Evolutionary conservation across 192 early-diverging fungal genomes (phyloP).

Genomic region (Backusella luteola): DNA sequence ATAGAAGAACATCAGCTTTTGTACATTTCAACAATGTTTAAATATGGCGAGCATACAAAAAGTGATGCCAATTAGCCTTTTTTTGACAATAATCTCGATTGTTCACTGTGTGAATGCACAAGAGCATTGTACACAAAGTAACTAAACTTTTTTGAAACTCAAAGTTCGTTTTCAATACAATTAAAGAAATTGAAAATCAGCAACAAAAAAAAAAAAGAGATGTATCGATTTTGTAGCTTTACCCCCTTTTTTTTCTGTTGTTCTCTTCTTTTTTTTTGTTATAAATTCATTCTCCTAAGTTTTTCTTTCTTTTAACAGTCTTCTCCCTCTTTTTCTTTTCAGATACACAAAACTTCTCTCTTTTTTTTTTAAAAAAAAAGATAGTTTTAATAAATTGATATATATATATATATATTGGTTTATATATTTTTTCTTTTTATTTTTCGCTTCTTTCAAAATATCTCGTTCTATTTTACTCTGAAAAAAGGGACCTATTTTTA

Average conservation of each 20-base stretch:
- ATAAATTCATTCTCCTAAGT: conserved; percentile 19
- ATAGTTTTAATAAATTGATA: background rate
- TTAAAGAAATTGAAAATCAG: background rate
- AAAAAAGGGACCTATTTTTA: background rate
- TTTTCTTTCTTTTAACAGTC: background rate
- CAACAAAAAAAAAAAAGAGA: background rate
- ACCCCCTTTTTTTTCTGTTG: conserved; percentile 24
- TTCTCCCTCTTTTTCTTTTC: conserved; percentile 18
- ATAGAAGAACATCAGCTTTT: background rate
- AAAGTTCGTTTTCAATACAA: background rate
- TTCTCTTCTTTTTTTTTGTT: conserved; percentile 24
- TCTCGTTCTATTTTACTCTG: background rate
- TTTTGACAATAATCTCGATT: background rate
- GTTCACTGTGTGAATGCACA: background rate
- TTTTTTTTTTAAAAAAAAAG: background rate
- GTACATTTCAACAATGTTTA: background rate
- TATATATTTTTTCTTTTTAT: background rate
- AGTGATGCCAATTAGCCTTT: background rate
- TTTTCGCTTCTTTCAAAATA: background rate
- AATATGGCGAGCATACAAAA: background rate
- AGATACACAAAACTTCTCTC: background rate
- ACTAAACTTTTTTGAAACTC: background rate
- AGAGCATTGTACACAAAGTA: background rate
- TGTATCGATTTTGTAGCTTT: background rate
- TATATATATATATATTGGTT: background rate